Evolutionary conservation across 2,329 filamentous ascomycete genomes (phyloP).

Genomic region (Zymoseptoria tritici): DNA sequence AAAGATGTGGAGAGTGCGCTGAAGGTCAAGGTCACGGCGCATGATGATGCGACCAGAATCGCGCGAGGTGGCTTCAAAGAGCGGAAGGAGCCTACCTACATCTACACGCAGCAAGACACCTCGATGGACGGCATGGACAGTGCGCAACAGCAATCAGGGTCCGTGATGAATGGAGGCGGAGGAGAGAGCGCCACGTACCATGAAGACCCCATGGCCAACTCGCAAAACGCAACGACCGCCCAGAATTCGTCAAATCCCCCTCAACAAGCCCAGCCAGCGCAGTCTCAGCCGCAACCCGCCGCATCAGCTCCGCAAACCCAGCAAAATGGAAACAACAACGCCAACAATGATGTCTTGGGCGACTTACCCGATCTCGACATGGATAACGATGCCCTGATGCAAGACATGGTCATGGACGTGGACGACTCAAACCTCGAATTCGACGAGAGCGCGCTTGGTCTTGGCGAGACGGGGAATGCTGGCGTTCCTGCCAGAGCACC

Average conservation of each 20-base stretch:
- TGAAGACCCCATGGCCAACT: constrained; percentile 4
- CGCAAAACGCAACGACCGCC: constrained; percentile 2
- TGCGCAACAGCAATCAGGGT: constrained; percentile 5
- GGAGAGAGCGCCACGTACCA: constrained; percentile 6
- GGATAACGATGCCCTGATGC: constrained; percentile 16
- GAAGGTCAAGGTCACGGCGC: constrained; percentile 53
- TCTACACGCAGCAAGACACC: constrained; percentile 9
- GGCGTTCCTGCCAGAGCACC: neutral
- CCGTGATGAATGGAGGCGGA: constrained; percentile 31
- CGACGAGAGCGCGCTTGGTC: constrained; percentile 3
- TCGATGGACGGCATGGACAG: constrained; percentile 3
- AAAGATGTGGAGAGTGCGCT: constrained; percentile 64
- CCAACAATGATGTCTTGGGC: constrained; percentile 33
- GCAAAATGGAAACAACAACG: constrained; percentile 1
- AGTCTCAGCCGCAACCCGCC: neutral
- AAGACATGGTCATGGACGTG: constrained; percentile 21
- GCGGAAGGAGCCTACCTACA: constrained; percentile 13
- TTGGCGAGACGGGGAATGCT: constrained; percentile 1
- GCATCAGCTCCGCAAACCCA: neutral
- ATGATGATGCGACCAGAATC: constrained; percentile 23
- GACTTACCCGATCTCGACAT: constrained; percentile 15
- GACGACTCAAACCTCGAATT: constrained; percentile 12
- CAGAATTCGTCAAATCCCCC: neutral
- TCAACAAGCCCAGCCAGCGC: constrained; percentile 1
- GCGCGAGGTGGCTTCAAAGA: constrained; percentile 31